Base-by-base conservation (phyloP, 2,329 filamentous ascomycete species). In the Colletotrichum sp. region DNA sequence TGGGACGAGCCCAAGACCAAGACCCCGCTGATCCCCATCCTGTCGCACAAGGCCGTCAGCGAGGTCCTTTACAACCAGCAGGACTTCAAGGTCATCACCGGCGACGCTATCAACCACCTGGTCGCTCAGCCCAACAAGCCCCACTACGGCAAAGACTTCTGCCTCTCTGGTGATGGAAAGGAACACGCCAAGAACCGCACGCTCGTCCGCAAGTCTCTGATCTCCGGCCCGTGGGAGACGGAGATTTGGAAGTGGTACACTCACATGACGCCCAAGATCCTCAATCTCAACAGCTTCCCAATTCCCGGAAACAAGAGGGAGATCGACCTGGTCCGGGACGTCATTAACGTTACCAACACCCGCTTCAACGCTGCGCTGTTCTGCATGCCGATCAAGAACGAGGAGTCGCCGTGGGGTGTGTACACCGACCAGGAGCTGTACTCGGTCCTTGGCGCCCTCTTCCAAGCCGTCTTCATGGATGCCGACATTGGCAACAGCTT, bases 51-150 rank as follows among this genome's bases (percentile, higher is more conserved):
- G 60, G 88, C 87, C 16, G 88, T 89, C 15, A 89, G 87, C 77
- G 82, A 87, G 28, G 86, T 93, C 63, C 83, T 93, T 59, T 85
- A 87, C 21, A 88, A 91, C 75, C 85, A 87, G 70, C 81, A 86
- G n/a, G 87, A 88, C 62, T 93, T 92, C 86, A 90, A 89, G 63
- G 88, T 92, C 15, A 87, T 89, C n/a, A 92, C 90, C 89, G 89
- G 88, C 39, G 86, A 89, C 12, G 86, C 87, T 9, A 89, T 92
- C 71, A 86, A 88, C 52, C 89, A 87, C 76, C 83, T 92, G 62
- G 89, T 91, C 78, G 89, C 87, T 59, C 88, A 89, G 59, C 85
- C 86, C 18, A 86, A 52, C 44, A 52, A 52, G 59, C 59, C 26
- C 16, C 59, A 78, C 15, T 78, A 79, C 30, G 77, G 85, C 1